A percentile compares a stretch with the other conserved stretches of the same genome.
phyloP scores from a whole-genome alignment of 768 basidiomycete species.

The Mycena venus region DNA sequence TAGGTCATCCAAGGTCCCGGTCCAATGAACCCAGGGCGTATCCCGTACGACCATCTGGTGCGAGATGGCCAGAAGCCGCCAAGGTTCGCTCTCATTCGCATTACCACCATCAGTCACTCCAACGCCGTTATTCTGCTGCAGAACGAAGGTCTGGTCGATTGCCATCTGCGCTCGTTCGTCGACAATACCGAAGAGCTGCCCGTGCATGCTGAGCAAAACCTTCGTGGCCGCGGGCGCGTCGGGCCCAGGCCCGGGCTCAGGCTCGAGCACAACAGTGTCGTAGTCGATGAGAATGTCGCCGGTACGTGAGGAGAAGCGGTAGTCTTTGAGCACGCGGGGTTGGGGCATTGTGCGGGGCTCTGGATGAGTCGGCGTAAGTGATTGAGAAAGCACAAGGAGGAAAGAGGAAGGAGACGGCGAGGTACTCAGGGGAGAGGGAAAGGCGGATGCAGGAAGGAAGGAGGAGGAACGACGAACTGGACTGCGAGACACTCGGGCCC shows the following conservation, averaged over 20 bases:
- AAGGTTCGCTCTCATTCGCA: not conserved
- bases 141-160: constrained; percentile 30
- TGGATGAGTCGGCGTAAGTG: not conserved
- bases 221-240: not conserved
- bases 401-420: not conserved
- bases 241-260: not conserved
- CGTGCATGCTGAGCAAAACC: constrained; percentile 23
- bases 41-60: constrained; percentile 31
- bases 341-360: constrained; percentile 23
- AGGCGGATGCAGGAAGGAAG: not conserved
- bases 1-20: constrained; percentile 7
- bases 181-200: constrained; percentile 11
- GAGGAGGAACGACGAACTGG: not conserved
- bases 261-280: constrained; percentile 24
- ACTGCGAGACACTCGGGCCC: not conserved
- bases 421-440: too few relatives aligned
- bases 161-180: constrained; percentile 15
- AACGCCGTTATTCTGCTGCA: not conserved
- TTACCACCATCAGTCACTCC: too few relatives aligned
- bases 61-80: constrained; percentile 25
- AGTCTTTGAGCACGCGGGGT: constrained; percentile 18
- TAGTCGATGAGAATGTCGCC: constrained; percentile 23
- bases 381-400: not conserved
- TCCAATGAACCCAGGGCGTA: constrained; percentile 28
- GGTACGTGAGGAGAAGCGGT: constrained; percentile 10